These are phyloP conservation scores for Trifolium subterraneum DNA, from an alignment of 306 rosid genomes.

Conservation along the genomic window DNA sequence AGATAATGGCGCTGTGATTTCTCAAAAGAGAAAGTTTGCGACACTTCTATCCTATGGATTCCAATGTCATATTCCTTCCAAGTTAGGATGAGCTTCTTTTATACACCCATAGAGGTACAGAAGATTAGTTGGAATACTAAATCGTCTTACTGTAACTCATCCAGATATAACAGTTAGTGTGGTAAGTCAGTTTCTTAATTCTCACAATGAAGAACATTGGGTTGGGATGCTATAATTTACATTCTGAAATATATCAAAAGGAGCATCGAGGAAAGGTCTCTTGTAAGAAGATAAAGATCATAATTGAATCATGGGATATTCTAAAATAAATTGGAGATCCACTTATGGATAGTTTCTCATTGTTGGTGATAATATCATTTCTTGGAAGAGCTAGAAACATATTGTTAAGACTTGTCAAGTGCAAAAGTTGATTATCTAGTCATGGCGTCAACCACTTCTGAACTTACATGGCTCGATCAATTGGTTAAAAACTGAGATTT, in stretches of 20 bases:
- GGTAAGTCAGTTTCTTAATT: background rate
- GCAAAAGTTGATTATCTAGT: background rate
- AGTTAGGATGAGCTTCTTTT: background rate
- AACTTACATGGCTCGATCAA: background rate
- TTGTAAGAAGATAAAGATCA: background rate
- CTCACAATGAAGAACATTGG: background rate
- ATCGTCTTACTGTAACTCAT: background rate
- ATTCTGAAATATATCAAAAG: background rate
- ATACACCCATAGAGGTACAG: background rate
- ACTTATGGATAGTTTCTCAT: background rate
- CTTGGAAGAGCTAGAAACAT: background rate
- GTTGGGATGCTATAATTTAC: background rate
- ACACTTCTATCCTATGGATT: background rate
- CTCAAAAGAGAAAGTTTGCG: background rate
- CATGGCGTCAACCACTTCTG: background rate
- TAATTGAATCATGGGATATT: background rate
- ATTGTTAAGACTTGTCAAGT: background rate
- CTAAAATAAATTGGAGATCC: background rate
- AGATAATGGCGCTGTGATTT: background rate
- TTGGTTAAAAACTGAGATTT: background rate
- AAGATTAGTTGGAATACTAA: background rate
- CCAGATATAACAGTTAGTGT: background rate
- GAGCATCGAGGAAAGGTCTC: background rate
- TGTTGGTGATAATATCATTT: constrained; percentile 1
- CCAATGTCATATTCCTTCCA: background rate